Conservation (phyloP, 306 rosid genomes). For the Aeschynomene evenia region DNA sequence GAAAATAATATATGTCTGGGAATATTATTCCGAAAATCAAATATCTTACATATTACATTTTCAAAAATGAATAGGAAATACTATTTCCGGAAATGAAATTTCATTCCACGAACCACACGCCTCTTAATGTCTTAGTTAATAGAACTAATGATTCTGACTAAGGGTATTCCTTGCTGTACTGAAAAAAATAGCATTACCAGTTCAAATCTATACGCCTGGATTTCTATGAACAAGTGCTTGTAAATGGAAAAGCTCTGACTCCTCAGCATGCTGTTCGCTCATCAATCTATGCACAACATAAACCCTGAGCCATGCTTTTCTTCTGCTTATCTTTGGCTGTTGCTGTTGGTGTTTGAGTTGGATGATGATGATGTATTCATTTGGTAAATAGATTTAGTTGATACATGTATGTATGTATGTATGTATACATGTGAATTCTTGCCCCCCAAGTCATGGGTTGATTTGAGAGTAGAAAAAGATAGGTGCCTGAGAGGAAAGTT, state of each 20-base stretch:
- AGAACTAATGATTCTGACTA: slow-evolving; percentile 26
- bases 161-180: slow-evolving; percentile 2
- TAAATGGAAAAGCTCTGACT: slow-evolving; percentile 77
- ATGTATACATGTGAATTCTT: slow-evolving; percentile 33
- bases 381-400: slow-evolving; percentile 31
- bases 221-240: slow-evolving; percentile 81
- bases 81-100: no score
- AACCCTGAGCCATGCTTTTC: slow-evolving; percentile 47
- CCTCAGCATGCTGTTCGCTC: slow-evolving; percentile 57
- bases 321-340: slow-evolving; percentile 21
- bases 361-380: slow-evolving; percentile 24
- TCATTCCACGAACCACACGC: no score
- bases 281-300: slow-evolving; percentile 80
- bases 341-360: slow-evolving; percentile 3
- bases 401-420: slow-evolving; percentile 31
- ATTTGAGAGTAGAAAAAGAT: slow-evolving; percentile 27
- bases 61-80: no score
- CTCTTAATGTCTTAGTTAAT: neutral
- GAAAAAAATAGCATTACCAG: slow-evolving; percentile 55
- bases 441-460: slow-evolving; percentile 26
- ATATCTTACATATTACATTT: no score
- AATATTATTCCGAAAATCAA: no score
- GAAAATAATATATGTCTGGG: no score
- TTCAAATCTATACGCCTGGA: slow-evolving; percentile 86
- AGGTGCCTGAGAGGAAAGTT: slow-evolving; percentile 16